Evolutionary conservation across 116 monocot genomes (phyloP).

Genomic region (Posidonia oceanica): DNA sequence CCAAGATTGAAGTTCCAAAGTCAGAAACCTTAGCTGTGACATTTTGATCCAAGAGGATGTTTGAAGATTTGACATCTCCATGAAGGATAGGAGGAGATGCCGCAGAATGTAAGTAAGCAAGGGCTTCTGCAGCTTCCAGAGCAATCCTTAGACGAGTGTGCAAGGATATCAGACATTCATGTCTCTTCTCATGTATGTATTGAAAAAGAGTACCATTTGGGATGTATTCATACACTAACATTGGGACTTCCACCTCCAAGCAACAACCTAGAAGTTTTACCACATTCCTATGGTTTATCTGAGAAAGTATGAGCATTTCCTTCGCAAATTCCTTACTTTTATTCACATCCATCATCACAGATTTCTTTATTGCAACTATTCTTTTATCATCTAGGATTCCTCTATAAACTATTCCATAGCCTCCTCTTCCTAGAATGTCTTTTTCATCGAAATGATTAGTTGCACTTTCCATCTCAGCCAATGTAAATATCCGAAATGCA

Average conservation of each 20-base stretch:
- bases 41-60: constrained; percentile 7
- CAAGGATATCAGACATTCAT: background rate
- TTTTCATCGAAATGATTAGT: no score
- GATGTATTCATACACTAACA: constrained; percentile 13
- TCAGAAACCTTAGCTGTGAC: constrained; percentile 5
- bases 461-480: no score
- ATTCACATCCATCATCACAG: no score
- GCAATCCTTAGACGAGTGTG: constrained; percentile 5
- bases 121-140: background rate
- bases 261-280: constrained; percentile 9
- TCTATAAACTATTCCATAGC: no score
- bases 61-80: constrained; percentile 7
- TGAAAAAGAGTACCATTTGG: constrained; percentile 5
- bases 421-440: no score
- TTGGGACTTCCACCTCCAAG: constrained; percentile 9
- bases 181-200: background rate
- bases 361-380: no score
- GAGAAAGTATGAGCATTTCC: constrained; percentile 5
- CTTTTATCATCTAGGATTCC: no score
- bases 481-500: no score
- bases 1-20: constrained; percentile 4
- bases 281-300: constrained; percentile 9
- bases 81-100: background rate
- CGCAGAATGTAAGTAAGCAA: constrained; percentile 5
- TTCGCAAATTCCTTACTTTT: constrained; percentile 1